phyloP scores from a whole-genome alignment of 2,329 filamentous ascomycete species.

The Phyllosticta citriasiana region DNA sequence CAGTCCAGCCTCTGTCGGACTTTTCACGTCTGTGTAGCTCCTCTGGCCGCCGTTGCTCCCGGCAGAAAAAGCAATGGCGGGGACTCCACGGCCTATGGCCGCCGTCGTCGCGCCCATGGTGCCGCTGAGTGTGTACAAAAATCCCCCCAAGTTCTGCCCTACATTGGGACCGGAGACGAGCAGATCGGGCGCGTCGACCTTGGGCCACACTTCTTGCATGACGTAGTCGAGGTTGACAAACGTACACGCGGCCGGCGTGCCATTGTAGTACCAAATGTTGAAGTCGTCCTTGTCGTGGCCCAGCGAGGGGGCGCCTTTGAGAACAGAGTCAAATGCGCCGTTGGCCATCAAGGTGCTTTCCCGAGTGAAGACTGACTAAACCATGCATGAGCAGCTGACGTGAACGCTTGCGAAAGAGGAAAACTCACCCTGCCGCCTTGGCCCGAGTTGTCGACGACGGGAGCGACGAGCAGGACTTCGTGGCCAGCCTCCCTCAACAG shows the following conservation, averaged over 20 bases:
- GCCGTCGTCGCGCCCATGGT: slow-evolving; percentile 40
- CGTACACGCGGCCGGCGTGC: slow-evolving; percentile 46
- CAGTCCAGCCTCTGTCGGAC: slow-evolving; percentile 19
- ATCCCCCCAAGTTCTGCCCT: slow-evolving; percentile 44
- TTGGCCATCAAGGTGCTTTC: slow-evolving; percentile 31
- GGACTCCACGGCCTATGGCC: slow-evolving; percentile 40
- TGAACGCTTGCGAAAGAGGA: neutral
- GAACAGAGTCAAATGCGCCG: slow-evolving; percentile 38
- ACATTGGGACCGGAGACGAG: slow-evolving; percentile 48
- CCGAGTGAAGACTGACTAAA: slow-evolving; percentile 31
- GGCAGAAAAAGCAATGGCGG: slow-evolving; percentile 41
- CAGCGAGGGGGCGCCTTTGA: slow-evolving; percentile 37
- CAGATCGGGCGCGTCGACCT: slow-evolving; percentile 43
- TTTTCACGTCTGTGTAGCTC: slow-evolving; percentile 36
- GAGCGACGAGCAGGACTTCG: slow-evolving; percentile 33
- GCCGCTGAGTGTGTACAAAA: slow-evolving; percentile 33
- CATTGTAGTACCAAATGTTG: slow-evolving; percentile 53
- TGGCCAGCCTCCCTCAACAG: slow-evolving; percentile 20
- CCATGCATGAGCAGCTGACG: neutral
- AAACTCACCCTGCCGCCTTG: slow-evolving; percentile 31
- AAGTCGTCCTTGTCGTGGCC: slow-evolving; percentile 43
- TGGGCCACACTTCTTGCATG: slow-evolving; percentile 36
- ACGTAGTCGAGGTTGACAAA: slow-evolving; percentile 49
- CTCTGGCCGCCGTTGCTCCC: slow-evolving; percentile 29
- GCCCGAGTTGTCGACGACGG: slow-evolving; percentile 35